phyloP scores from a whole-genome alignment of 495 filamentous ascomycete genomes.

The Delitschia confertaspora region DNA sequence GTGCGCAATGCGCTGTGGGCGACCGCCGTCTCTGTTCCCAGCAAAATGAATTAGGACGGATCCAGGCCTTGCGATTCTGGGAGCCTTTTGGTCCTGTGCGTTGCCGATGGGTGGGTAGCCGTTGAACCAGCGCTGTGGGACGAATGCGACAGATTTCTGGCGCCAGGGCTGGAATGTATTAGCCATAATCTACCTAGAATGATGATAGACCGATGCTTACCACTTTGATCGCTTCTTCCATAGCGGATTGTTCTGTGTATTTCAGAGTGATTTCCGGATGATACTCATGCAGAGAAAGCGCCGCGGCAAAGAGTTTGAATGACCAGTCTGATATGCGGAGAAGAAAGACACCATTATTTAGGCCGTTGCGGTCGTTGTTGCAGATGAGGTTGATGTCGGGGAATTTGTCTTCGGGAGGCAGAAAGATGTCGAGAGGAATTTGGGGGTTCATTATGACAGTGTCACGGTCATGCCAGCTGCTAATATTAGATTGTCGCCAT shows the following conservation, averaged over 20 bases:
- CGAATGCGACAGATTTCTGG: constrained; percentile 7
- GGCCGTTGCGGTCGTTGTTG: constrained; percentile 45
- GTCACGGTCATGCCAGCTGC: constrained; percentile 33
- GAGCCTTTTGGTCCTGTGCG: constrained; percentile 27
- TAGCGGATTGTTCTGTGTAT: constrained; percentile 36
- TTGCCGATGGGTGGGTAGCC: constrained; percentile 31
- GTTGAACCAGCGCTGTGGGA: constrained; percentile 39
- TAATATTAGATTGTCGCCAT: too few species aligned
- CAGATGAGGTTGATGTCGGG: constrained; percentile 41
- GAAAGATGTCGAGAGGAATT: constrained; percentile 44
- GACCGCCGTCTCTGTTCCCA: constrained; percentile 23
- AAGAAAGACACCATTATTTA: constrained; percentile 49
- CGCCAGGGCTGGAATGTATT: constrained; percentile 31
- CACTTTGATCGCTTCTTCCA: constrained; percentile 31
- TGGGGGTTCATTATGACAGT: constrained; percentile 46
- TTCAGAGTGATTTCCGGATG: constrained; percentile 33
- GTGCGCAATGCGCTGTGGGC: constrained; percentile 30
- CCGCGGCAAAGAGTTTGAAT: constrained; percentile 41
- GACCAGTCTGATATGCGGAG: constrained; percentile 44
- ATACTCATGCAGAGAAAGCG: constrained; percentile 40
- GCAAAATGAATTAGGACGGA: constrained; percentile 37
- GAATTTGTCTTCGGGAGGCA: constrained; percentile 40
- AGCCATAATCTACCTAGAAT: constrained; percentile 26
- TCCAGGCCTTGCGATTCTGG: constrained; percentile 30
- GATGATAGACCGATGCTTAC: constrained; percentile 3